Base-by-base conservation (phyloP, 2,329 filamentous ascomycete genomes). In the Fusarium sp. region DNA sequence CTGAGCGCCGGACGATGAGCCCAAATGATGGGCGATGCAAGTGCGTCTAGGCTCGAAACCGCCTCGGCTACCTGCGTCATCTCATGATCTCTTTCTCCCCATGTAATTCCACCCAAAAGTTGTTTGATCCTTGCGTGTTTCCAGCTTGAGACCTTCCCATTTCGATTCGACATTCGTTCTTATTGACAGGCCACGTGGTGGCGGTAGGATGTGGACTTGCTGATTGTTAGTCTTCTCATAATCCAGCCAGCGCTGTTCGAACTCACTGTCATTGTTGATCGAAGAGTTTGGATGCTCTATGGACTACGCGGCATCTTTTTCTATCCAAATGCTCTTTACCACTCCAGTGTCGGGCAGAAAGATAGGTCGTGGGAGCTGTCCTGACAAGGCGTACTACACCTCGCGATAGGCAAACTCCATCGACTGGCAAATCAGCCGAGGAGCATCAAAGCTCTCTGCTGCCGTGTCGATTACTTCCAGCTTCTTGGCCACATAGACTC, bases 321-420 rank as follows among this genome's bases (percentile, higher is more conserved):
- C 33, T 35, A 40, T 24, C 39, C 17, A 35, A 44, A 39, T 17
- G 7, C 40, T 33, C 28, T 44, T 55, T 30, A 57, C 51, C 19
- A 54, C 47, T 48, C 70, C 71, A 45, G 60, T 68, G 5, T 59
- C 64, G 13, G 72, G 73, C 15, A 52, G 70, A 44, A 74, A 67
- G 44, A 78, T 72, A 2, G 76, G 76, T 17, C 76, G 71, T 11
- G 76, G 76, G 8, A 77, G 65, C 54, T 77, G 76, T 28, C 75
- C 74, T 20, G 62, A 67, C 26, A 78, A 30, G 8, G 71, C 68
- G 32, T 76, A 70, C 65, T 65, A 75, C 13, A 74, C 71, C 55
- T 78, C 72, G 14, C 53, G 56, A 59, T 79, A 76, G 8, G 72
- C 76, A 62, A 78, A 75, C 37, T 65, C 56, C 24, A 79, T 50